These are phyloP conservation scores for Psilocybe sp. DNA, from an alignment of 768 basidiomycete genomes.

Conservation along the genomic window DNA sequence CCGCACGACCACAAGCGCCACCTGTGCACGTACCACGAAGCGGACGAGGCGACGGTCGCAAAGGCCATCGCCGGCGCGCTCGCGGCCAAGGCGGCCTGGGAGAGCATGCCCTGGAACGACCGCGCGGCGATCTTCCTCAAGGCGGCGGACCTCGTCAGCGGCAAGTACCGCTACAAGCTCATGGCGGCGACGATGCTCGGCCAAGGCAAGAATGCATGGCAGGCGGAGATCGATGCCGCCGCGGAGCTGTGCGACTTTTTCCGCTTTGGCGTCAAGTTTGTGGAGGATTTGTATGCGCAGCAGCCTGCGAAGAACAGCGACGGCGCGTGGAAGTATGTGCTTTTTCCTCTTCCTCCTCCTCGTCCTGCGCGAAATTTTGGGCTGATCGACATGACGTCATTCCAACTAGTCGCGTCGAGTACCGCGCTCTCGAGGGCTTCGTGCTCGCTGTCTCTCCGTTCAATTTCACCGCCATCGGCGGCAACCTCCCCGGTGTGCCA, in stretches of 20 bases:
- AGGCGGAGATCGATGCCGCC: slow-evolving; percentile 98
- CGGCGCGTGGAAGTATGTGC: slow-evolving; percentile 91
- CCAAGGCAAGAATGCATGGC: slow-evolving; percentile 99
- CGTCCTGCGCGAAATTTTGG: no score
- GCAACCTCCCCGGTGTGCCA: slow-evolving; percentile 85
- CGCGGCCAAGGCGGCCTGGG: slow-evolving; percentile 86
- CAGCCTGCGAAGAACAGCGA: slow-evolving; percentile 86
- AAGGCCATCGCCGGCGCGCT: slow-evolving; percentile 87
- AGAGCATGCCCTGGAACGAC: slow-evolving; percentile 93
- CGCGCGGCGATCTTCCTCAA: slow-evolving; percentile 97
- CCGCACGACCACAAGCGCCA: slow-evolving; percentile 83
- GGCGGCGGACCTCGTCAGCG: slow-evolving; percentile 92
- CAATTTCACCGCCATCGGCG: slow-evolving; percentile 98
- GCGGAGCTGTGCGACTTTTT: slow-evolving; percentile 96
- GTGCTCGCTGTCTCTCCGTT: slow-evolving; percentile 97
- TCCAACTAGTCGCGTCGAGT: slow-evolving; percentile 78
- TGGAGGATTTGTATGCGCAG: slow-evolving; percentile 89
- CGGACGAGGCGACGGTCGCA: slow-evolving; percentile 70
- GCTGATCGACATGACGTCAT: not conserved
- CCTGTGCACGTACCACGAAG: slow-evolving; percentile 87
- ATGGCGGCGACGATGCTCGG: slow-evolving; percentile 97
- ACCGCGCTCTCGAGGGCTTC: slow-evolving; percentile 97
- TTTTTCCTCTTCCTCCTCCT: no score
- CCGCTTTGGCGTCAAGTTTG: slow-evolving; percentile 94
- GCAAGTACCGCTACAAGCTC: slow-evolving; percentile 93